Evolutionary conservation across 2,329 filamentous ascomycete genomes (phyloP), one percentile per base, ranked within the genome.

Genomic region (Epichloe gansuensis): DNA sequence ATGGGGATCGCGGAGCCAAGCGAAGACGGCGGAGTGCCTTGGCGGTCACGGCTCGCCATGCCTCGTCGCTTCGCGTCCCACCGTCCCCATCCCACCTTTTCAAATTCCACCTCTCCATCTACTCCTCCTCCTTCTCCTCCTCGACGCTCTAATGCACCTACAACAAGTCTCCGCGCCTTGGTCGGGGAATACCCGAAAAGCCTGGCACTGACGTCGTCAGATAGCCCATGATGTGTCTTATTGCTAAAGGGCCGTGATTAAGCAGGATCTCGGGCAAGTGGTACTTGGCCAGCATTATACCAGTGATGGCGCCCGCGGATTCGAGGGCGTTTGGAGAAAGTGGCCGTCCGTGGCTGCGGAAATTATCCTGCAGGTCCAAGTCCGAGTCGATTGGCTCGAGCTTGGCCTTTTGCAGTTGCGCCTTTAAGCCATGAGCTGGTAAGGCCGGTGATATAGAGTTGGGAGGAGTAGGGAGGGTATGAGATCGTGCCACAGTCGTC

Each of bases 71-170:
- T 83, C 56, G 91, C 93, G 68, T 94, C 87, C 91, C 91, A 98
- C 59, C 90, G 83, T 55, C 93, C 93, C 91, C 91, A 97, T 64
- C 91, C 91, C 54, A 96, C 89, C 75, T 97, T 97, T 68, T 94
- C 87, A 65, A 95, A 97, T 64, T 85, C 78, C 62, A 93, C 84
- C 60, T 88, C 83, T 59, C 84, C 83, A 56, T 83, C 75, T 56
- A 78, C 65, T 53, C 80, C 79, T 56, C 82, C 81, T 54, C 77
- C 76, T 58, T 82, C 77, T 57, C 78, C 78, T 60, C 79, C 78
- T 61, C 87, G 85, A 61, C 87, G 86, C 72, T 97, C 91, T 59
- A 97, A 72, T 55, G 91, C 91, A 54, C 85, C 86, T n/a, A 96
- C 91, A 5, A 97, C 90, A 54, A 97, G 74, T 67, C 91, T 82